Evolutionary conservation across 2,329 filamentous ascomycete genomes (phyloP).

Genomic region (Chalaropsis ovoidea): DNA sequence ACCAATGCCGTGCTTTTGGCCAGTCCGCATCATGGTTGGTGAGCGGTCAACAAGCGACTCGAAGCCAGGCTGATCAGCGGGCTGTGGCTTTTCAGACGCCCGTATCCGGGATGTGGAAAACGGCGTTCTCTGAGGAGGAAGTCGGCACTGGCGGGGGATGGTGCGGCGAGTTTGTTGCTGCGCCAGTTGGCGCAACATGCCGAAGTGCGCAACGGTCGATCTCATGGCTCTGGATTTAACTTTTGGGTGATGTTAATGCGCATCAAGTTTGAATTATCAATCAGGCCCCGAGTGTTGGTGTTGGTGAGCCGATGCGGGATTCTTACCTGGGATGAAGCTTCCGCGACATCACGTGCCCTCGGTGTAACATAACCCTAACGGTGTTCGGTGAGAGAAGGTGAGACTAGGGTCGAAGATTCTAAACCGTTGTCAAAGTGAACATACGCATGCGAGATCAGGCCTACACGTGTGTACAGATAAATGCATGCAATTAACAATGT

Average conservation of each 20-base stretch:
- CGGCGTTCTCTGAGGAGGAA: constrained; percentile 5
- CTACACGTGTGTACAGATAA: neutral
- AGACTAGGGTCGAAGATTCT: neutral
- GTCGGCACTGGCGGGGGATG: constrained; percentile 1
- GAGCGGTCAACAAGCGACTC: constrained; percentile 75
- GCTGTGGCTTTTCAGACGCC: constrained; percentile 34
- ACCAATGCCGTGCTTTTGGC: constrained; percentile 64
- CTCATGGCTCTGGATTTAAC: neutral
- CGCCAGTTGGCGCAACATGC: constrained; percentile 20
- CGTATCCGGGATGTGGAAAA: constrained; percentile 24
- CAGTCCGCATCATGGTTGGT: constrained; percentile 64
- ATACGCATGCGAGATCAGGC: no score
- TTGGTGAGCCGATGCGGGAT: neutral
- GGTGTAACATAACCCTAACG: neutral
- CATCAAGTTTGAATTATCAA: neutral
- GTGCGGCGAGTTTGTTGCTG: constrained; percentile 19
- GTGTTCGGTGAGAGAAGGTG: no score
- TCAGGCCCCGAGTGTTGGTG: neutral
- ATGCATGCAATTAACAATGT: no score
- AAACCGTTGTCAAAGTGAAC: no score
- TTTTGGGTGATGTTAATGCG: neutral
- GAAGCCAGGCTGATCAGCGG: constrained; percentile 68
- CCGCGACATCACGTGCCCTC: neutral
- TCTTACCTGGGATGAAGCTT: constrained; percentile 3
- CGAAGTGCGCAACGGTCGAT: neutral